phyloP scores from a whole-genome alignment of 495 filamentous ascomycete genomes.

The Aspergillus kassunensis region DNA sequence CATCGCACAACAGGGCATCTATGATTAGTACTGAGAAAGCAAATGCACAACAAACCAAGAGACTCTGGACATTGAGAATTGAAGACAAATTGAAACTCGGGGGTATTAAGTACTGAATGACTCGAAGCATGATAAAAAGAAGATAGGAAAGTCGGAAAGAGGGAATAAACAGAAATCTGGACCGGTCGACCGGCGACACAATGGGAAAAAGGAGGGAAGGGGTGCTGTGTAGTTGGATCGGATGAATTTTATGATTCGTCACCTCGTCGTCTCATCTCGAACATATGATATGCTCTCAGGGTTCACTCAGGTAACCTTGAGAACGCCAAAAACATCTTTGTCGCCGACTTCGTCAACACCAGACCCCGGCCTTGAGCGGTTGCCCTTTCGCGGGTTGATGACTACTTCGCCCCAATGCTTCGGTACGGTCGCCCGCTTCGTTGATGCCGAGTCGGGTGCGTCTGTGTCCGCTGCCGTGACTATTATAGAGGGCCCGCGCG shows the following conservation, averaged over 20 bases:
- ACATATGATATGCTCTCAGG: not conserved
- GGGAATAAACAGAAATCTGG: not conserved
- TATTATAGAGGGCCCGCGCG: slow-evolving; percentile 18
- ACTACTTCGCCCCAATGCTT: slow-evolving; percentile 49
- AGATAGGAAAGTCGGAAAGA: not conserved
- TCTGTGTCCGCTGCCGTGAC: slow-evolving; percentile 20
- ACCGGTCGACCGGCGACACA: slow-evolving; percentile 18
- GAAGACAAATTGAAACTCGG: not conserved
- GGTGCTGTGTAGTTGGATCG: not conserved
- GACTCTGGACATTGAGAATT: not conserved
- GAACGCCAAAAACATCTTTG: slow-evolving; percentile 45
- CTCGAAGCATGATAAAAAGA: slow-evolving; percentile 1
- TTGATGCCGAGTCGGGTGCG: slow-evolving; percentile 5
- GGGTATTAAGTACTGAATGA: slow-evolving; percentile 10
- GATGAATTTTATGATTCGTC: slow-evolving; percentile 7
- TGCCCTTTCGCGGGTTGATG: slow-evolving; percentile 39
- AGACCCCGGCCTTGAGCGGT: slow-evolving; percentile 29
- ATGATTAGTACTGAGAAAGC: not conserved
- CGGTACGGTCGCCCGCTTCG: slow-evolving; percentile 29
- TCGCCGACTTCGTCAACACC: slow-evolving; percentile 18
- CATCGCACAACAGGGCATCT: not conserved
- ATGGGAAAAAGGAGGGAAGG: slow-evolving; percentile 5
- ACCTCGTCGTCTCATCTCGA: slow-evolving; percentile 6
- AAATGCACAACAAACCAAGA: not conserved
- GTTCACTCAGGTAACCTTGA: slow-evolving; percentile 33